Conservation (phyloP, 331 rosid genomes). For the Malus hybrid region DNA sequence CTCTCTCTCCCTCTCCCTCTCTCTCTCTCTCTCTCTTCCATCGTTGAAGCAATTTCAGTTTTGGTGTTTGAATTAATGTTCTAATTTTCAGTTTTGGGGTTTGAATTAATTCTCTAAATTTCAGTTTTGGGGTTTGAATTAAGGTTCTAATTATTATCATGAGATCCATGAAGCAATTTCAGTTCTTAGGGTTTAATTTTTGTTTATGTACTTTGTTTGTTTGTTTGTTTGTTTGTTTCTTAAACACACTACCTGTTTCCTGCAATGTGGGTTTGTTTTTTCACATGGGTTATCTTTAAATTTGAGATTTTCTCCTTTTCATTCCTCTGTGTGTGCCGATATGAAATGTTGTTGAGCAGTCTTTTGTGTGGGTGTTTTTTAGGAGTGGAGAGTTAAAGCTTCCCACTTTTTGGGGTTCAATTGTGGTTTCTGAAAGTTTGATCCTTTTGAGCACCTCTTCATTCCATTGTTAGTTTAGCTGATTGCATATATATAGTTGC, state of each 20-base stretch:
- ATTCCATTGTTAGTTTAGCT: neutral
- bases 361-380: neutral
- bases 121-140: no score
- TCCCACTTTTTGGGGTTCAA: neutral
- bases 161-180: no score
- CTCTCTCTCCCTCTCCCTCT: no score
- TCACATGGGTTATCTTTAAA: neutral
- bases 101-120: no score
- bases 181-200: neutral
- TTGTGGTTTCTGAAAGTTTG: neutral
- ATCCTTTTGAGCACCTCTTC: neutral
- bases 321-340: no score
- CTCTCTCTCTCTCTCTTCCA: no score
- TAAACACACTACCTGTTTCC: neutral
- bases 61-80: no score
- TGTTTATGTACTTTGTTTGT: neutral
- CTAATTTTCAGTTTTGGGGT: no score
- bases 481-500: neutral
- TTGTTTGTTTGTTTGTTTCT: no score
- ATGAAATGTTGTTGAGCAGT: neutral
- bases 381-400: neutral
- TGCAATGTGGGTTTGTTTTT: neutral
- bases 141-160: no score
- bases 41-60: no score
- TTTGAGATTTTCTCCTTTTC: no score